Percentiles rank a stretch among this genome's conserved stretches.
Evolutionary conservation across 2,329 filamentous ascomycete species (phyloP).

Genomic region (Pyrenophora graminea): DNA sequence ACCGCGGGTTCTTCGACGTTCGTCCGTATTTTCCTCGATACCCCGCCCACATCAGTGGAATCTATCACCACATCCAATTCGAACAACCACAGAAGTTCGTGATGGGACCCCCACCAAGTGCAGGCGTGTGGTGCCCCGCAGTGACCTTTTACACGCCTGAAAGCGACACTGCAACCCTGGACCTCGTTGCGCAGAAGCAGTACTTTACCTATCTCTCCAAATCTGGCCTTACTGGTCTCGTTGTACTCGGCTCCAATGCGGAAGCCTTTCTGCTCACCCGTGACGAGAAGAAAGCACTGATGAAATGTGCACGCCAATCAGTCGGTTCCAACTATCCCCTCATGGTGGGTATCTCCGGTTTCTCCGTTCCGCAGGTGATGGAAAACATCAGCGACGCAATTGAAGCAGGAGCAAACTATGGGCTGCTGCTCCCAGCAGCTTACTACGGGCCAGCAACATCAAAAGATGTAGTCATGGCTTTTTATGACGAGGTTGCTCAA

Average conservation of each 20-base stretch:
- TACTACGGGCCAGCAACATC: conserved; percentile 54
- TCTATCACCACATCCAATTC: not conserved
- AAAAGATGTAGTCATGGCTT: conserved; percentile 47
- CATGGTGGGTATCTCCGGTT: conserved; percentile 51
- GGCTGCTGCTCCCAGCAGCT: conserved; percentile 50
- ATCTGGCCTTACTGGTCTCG: conserved; percentile 51
- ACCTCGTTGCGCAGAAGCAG: conserved; percentile 48
- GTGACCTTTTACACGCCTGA: conserved; percentile 53
- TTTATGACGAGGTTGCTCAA: conserved; percentile 58
- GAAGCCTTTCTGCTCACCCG: conserved; percentile 54
- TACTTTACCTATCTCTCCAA: conserved; percentile 52
- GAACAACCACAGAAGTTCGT: not conserved
- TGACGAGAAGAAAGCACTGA: conserved; percentile 48
- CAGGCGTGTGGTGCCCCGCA: conserved; percentile 47
- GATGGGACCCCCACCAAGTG: conserved; percentile 21
- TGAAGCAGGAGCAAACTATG: conserved; percentile 50
- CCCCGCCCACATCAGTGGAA: not conserved
- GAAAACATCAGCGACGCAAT: conserved; percentile 51
- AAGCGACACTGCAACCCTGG: conserved; percentile 44
- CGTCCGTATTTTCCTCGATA: not conserved
- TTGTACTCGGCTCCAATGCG: conserved; percentile 54
- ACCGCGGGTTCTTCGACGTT: not conserved
- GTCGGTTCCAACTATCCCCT: conserved; percentile 50
- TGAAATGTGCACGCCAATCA: conserved; percentile 48
- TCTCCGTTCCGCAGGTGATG: conserved; percentile 50